These are phyloP conservation scores for Barnettozyma vustinii DNA, from an alignment of 805 yeast genomes.

Conservation along the genomic window DNA sequence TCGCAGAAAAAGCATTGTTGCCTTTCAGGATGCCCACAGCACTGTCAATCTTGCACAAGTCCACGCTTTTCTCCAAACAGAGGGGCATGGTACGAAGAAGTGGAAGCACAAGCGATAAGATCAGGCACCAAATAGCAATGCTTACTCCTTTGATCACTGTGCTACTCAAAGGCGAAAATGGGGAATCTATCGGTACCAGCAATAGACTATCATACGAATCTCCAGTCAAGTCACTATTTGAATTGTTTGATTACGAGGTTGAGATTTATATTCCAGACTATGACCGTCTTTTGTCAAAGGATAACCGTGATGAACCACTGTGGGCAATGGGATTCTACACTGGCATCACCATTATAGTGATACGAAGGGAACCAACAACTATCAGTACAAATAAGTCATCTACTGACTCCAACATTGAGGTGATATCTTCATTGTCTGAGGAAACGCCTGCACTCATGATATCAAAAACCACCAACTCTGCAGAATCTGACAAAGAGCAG, in stretches of 20 bases:
- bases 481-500: neutral
- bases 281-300: neutral
- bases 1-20: neutral
- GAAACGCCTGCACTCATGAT: neutral
- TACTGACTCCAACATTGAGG: neutral
- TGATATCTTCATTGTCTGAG: neutral
- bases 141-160: neutral
- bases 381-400: neutral
- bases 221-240: neutral
- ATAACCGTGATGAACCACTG: neutral
- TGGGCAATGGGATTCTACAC: conserved; percentile 3
- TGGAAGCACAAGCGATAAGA: neutral
- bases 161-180: neutral
- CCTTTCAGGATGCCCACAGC: neutral
- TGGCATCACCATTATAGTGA: neutral
- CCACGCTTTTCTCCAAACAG: neutral
- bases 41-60: too few species aligned
- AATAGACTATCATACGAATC: neutral
- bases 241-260: neutral
- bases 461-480: neutral
- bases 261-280: neutral
- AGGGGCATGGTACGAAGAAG: neutral
- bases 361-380: neutral
- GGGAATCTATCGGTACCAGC: neutral
- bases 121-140: conserved; percentile 1